phyloP scores from a whole-genome alignment of 495 filamentous ascomycete genomes.

The Neurospora sp. region DNA sequence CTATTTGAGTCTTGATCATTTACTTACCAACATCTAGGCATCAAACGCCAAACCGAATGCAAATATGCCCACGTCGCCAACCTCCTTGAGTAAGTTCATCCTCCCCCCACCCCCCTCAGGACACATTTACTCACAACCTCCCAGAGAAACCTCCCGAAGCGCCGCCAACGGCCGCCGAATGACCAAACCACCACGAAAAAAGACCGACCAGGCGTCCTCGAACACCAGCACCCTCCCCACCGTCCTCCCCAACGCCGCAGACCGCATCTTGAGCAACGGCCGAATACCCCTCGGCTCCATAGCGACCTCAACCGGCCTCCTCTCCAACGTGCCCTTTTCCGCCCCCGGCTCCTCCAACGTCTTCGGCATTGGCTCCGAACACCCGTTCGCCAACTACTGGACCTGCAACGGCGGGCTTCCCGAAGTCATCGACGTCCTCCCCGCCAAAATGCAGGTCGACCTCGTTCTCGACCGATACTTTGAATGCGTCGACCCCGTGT shows the following conservation, averaged over 20 bases:
- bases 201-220: slow-evolving; percentile 5
- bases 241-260: slow-evolving; percentile 35
- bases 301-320: slow-evolving; percentile 45
- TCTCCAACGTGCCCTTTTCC: slow-evolving; percentile 59
- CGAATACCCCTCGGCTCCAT: slow-evolving; percentile 31
- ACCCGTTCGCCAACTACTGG: slow-evolving; percentile 70
- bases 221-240: slow-evolving; percentile 10
- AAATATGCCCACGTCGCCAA: slow-evolving; percentile 59
- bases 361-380: slow-evolving; percentile 57
- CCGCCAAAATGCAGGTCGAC: slow-evolving; percentile 61
- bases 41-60: slow-evolving; percentile 61
- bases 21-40: slow-evolving; percentile 26
- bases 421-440: slow-evolving; percentile 60
- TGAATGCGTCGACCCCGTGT: slow-evolving; percentile 63
- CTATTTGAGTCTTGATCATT: background rate
- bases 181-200: slow-evolving; percentile 47
- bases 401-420: slow-evolving; percentile 59
- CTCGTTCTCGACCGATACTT: slow-evolving; percentile 60
- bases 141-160: slow-evolving; percentile 39
- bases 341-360: slow-evolving; percentile 52
- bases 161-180: slow-evolving; percentile 44
- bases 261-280: slow-evolving; percentile 30
- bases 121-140: background rate
- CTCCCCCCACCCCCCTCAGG: too few relatives aligned
- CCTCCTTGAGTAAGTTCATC: slow-evolving; percentile 48